Evolutionary conservation across 2,329 filamentous ascomycete species (phyloP).

Genomic region (Cladosporium sp.): DNA sequence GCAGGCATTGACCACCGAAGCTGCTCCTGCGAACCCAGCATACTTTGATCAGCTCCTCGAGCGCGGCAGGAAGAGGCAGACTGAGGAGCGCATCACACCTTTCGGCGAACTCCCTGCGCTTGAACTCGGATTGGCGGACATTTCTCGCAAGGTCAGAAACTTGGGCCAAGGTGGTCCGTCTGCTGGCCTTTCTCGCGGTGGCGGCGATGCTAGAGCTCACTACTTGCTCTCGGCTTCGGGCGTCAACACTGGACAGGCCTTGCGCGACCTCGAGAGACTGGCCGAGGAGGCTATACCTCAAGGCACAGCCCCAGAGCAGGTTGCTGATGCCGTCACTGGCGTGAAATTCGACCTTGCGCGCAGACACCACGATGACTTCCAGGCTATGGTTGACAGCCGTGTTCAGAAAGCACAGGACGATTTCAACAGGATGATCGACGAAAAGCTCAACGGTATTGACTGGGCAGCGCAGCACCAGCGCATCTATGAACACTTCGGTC

Average conservation of each 20-base stretch:
- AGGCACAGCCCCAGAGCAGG: slow-evolving; percentile 3
- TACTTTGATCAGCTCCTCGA: slow-evolving; percentile 63
- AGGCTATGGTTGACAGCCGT: slow-evolving; percentile 34
- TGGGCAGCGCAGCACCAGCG: slow-evolving; percentile 91
- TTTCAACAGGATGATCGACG: slow-evolving; percentile 90
- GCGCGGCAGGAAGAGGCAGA: slow-evolving; percentile 61
- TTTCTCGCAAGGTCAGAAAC: slow-evolving; percentile 68
- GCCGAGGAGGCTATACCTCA: slow-evolving; percentile 15
- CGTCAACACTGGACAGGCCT: slow-evolving; percentile 77
- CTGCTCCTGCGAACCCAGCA: slow-evolving; percentile 46
- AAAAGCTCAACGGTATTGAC: slow-evolving; percentile 81
- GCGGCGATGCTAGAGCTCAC: slow-evolving; percentile 57
- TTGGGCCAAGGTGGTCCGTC: slow-evolving; percentile 69
- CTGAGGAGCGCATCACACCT: slow-evolving; percentile 56
- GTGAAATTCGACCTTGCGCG: slow-evolving; percentile 29
- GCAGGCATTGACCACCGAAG: slow-evolving; percentile 17
- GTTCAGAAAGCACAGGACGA: slow-evolving; percentile 81
- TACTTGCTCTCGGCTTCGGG: slow-evolving; percentile 92
- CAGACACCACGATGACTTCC: slow-evolving; percentile 58
- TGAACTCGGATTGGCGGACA: slow-evolving; percentile 86
- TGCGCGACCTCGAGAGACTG: slow-evolving; percentile 64
- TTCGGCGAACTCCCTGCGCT: slow-evolving; percentile 80
- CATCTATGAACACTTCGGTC: slow-evolving; percentile 95
- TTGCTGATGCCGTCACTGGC: slow-evolving; percentile 4
- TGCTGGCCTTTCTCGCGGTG: slow-evolving; percentile 41